Base-by-base conservation (phyloP, 306 rosid species). In the Gynostemma pentaphyllum region DNA sequence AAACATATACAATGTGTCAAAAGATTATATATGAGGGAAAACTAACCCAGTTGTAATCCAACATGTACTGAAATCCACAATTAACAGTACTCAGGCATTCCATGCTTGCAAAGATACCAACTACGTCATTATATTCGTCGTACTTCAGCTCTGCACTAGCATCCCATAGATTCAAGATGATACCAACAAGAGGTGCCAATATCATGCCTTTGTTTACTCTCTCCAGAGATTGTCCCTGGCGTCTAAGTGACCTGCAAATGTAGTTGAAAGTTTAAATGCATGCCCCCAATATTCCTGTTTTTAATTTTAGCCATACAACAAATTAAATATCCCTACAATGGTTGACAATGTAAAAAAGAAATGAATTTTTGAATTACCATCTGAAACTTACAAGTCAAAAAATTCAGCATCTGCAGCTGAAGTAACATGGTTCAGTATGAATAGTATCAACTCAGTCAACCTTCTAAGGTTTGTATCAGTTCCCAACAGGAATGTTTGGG, bases 41-140 rank as follows among this genome's bases (percentile, higher is more conserved):
- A 78, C 94, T 78, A 80, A 92, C 99, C 95, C 96, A 84, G 73
- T 84, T 84, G 82, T 82, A 86, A 78, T 86, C 85, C 88, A 92
- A 71, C 45, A 92, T 85, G 75, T 81, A 77, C 72, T 83, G 95
- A 72, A 92, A 92, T 63, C 97, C 92, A 71, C 76, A 84, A 70
- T 82, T 76, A 71, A 92, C 87, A 22, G 81, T 82, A 73, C 80
- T 78, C 29, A 86, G 87, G 74, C 97, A 88, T 67, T 87, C 89
- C 97, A 88, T 86, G 84, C 90, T 88, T 72, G 95, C 88, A 61
- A 92, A 84, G 65, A 92, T 74, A 72, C 82, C 87, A 69, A 86
- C 78, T 42, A 92, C 83, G 77, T 86, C 85, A 77, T 83, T 92
- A 68, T 62, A 76, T 62, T 84, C 87, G 57, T n/a, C 66, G 73